A percentile compares a stretch with the other conserved stretches of the same genome.
Evolutionary conservation across 345 rosid species (phyloP).

Genomic region (Isatis tinctoria): DNA sequence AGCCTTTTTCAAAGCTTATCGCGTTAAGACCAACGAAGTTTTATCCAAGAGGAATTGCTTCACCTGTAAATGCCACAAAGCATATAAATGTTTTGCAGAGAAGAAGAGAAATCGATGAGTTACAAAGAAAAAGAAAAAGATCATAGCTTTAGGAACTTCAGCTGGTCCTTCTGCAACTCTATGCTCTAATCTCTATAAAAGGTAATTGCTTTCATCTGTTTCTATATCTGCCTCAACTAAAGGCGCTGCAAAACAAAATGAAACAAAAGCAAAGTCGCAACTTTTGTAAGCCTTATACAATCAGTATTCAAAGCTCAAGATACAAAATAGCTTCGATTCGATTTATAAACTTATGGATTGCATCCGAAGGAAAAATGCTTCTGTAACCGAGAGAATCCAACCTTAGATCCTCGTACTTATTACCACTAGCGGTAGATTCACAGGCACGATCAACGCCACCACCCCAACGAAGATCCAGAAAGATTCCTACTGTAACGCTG

Average conservation of each 20-base stretch:
- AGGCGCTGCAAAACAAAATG: slow-evolving; percentile 79
- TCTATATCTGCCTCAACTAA: slow-evolving; percentile 74
- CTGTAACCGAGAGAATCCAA: slow-evolving; percentile 75
- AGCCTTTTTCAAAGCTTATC: slow-evolving; percentile 94
- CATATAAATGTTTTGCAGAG: neutral
- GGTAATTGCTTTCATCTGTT: slow-evolving; percentile 65
- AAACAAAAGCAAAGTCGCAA: neutral
- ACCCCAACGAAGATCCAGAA: slow-evolving; percentile 63
- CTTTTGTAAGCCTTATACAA: neutral
- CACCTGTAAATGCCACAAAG: slow-evolving; percentile 44
- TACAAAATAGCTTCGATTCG: neutral
- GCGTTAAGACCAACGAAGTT: slow-evolving; percentile 83
- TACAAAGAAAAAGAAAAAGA: neutral
- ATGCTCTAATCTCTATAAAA: slow-evolving; percentile 69
- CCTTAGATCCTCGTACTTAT: slow-evolving; percentile 64
- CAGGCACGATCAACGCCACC: slow-evolving; percentile 55
- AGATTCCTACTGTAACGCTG: slow-evolving; percentile 59
- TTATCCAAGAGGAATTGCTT: slow-evolving; percentile 89
- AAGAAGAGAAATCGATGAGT: neutral
- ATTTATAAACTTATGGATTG: slow-evolving; percentile 47
- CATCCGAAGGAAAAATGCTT: slow-evolving; percentile 58
- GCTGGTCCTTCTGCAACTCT: slow-evolving; percentile 92
- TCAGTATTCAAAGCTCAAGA: neutral
- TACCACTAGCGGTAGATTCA: slow-evolving; percentile 48
- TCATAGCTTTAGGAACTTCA: slow-evolving; percentile 78